Base-by-base conservation (phyloP, 371 early-diverging fungal species). In the Zancudomyces culisetae region DNA sequence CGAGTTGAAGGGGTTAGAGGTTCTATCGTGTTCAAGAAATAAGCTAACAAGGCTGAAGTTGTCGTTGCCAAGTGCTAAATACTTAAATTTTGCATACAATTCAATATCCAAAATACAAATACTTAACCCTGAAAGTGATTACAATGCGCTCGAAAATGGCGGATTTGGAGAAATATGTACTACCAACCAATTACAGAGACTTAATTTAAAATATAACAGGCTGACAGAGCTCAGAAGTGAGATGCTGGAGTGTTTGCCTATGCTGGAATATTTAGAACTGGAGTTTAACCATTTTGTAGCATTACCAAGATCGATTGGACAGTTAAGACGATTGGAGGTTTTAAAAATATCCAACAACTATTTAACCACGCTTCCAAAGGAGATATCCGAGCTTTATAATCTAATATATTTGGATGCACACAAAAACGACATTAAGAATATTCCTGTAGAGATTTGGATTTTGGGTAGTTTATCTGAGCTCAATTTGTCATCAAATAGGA, bases 361-460 rank as follows among this genome's bases (percentile, higher is more conserved):
- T 1, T 62, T 87, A 52, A 71, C 73, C 6, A 61, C 65, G 8
- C 51, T 86, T 3, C 82, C 84, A 0, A 60, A 65, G 22, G 80
- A 81, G 49, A 68, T 86, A 41, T 67, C 76, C 12, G 58, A 64
- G 12, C 57, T 85, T 27, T 64, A 63, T 23, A 63, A 73, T 10
- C 61, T 86, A 49, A 39, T 52, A 3, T 53, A 58, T 3, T 59
- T 86, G 28, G 80, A 82, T 45, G 55, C 81, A 20, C 80, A 84
- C 50, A 64, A 66, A 56, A 86, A 93, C 63, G 74, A 79, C 51
- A 57, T 93, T 28, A 72, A 73, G 43, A 60, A 72, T 39, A 61
- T 93, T 0, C 89, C 90, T 1, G 69, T 75, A 8, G 85, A 85
- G 39, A 85, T 93, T n/a, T 91, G 91, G 92, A 59, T 73, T 42